Evolutionary conservation across 2,329 filamentous ascomycete species (phyloP).

Genomic region (Cladophialophora carrionii): DNA sequence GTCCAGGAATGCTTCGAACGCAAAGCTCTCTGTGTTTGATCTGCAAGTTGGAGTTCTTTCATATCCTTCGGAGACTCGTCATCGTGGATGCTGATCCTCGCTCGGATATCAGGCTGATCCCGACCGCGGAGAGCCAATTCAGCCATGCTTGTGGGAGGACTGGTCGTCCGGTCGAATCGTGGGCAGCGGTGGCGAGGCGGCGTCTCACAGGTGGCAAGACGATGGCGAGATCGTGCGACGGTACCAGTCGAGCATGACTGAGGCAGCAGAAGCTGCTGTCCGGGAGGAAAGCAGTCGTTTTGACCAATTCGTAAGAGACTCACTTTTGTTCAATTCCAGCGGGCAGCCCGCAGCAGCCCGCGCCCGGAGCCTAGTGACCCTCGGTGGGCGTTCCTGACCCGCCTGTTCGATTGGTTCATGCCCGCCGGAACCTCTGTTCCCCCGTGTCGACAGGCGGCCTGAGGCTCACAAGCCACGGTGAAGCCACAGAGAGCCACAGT

Average conservation of each 20-base stretch:
- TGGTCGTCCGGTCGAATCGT: not conserved
- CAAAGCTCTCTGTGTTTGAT: conserved; percentile 29
- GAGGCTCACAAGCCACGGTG: conserved; percentile 17
- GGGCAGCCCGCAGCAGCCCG: conserved; percentile 14
- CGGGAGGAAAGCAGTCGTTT: conserved; percentile 21
- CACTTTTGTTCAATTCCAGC: conserved; percentile 34
- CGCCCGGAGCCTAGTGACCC: conserved; percentile 1
- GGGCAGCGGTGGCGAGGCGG: conserved; percentile 21
- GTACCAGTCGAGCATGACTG: conserved; percentile 18
- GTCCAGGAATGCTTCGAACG: conserved; percentile 30
- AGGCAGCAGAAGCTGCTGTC: conserved; percentile 28
- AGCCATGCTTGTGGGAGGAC: conserved; percentile 23
- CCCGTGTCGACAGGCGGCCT: conserved; percentile 14
- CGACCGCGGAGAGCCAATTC: conserved; percentile 23
- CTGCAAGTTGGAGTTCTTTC: conserved; percentile 26
- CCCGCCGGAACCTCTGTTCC: conserved; percentile 6
- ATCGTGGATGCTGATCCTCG: conserved; percentile 32
- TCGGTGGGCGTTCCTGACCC: not conserved
- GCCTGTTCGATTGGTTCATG: not conserved
- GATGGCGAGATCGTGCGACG: conserved; percentile 9
- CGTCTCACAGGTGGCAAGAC: conserved; percentile 22
- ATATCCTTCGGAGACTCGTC: conserved; percentile 27
- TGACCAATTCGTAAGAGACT: conserved; percentile 27
- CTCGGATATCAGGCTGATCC: conserved; percentile 29
- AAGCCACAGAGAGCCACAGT: conserved; percentile 17